Conservation (phyloP, 495 filamentous ascomycete species). For the Alectoria sarmentosa region DNA sequence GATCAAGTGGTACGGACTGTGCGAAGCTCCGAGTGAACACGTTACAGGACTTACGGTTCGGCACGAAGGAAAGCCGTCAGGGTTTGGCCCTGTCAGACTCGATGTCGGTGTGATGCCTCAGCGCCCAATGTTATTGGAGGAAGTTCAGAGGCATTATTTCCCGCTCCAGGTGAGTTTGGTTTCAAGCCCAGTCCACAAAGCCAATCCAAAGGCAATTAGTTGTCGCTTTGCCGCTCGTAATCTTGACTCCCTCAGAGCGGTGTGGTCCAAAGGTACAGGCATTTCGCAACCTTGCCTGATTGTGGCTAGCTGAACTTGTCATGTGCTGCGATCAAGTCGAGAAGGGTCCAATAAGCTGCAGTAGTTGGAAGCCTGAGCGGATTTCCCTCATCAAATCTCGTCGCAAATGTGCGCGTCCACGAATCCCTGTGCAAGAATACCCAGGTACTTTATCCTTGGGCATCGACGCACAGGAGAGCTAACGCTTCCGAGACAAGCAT, state of each 20-base stretch:
- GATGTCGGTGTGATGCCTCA: slow-evolving; percentile 8
- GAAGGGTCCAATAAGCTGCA: slow-evolving; percentile 3
- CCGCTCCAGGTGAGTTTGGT: slow-evolving; percentile 2
- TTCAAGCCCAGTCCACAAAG: not conserved
- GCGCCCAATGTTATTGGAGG: slow-evolving; percentile 3
- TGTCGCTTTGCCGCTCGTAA: slow-evolving; percentile 19
- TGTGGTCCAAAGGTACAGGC: not conserved
- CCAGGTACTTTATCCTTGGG: no score
- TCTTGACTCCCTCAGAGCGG: slow-evolving; percentile 3
- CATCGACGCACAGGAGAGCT: slow-evolving; percentile 9
- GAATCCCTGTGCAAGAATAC: not conserved
- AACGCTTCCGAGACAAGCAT: slow-evolving; percentile 11
- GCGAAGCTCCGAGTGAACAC: slow-evolving; percentile 12
- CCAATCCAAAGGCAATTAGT: no score
- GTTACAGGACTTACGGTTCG: slow-evolving; percentile 21
- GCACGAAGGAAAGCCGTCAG: slow-evolving; percentile 20
- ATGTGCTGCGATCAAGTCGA: slow-evolving; percentile 8
- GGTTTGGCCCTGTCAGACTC: slow-evolving; percentile 12
- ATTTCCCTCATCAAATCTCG: not conserved
- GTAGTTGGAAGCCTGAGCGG: slow-evolving; percentile 8
- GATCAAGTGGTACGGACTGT: slow-evolving; percentile 2
- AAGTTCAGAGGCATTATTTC: slow-evolving; percentile 12
- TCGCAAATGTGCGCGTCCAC: not conserved
- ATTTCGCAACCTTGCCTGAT: slow-evolving; percentile 12
- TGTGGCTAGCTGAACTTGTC: slow-evolving; percentile 13